These are phyloP conservation scores for Eimeria falciformis DNA, from an alignment of 169 alveolate species.

Conservation along the genomic window DNA sequence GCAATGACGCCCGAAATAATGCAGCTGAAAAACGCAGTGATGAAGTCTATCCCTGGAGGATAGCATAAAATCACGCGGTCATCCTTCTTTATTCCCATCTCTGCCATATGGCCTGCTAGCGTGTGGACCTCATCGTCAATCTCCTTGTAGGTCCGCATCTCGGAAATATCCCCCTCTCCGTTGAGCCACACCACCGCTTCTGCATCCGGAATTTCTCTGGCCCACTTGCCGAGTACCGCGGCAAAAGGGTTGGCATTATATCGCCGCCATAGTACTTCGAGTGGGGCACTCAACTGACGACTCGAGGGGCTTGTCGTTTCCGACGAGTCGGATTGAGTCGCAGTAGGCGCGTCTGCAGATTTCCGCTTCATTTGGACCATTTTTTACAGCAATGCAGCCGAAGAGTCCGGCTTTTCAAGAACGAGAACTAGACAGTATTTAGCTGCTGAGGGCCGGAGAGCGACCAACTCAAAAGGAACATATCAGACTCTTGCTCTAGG, in stretches of 20 bases:
- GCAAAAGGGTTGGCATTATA: conserved; percentile 69
- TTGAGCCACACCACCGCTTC: conserved; percentile 76
- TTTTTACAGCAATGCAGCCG: conserved; percentile 20
- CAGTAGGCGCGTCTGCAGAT: conserved; percentile 47
- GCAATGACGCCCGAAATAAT: conserved; percentile 82
- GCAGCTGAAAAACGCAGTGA: conserved; percentile 82
- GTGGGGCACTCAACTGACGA: conserved; percentile 68
- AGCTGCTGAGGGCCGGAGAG: conserved; percentile 58
- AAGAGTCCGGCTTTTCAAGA: too few species aligned
- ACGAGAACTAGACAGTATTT: not conserved
- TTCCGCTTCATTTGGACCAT: conserved; percentile 48
- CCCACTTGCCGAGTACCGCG: conserved; percentile 44
- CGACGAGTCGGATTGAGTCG: conserved; percentile 64
- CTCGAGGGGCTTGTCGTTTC: conserved; percentile 57
- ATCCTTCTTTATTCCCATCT: conserved; percentile 78
- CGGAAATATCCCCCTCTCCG: conserved; percentile 67
- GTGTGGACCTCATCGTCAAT: conserved; percentile 69
- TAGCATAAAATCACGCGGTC: conserved; percentile 83
- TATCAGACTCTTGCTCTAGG: conserved; percentile 39
- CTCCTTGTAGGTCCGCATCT: conserved; percentile 71
- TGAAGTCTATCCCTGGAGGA: conserved; percentile 85
- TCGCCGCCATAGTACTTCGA: conserved; percentile 68
- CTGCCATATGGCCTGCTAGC: conserved; percentile 74
- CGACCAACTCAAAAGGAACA: conserved; percentile 56
- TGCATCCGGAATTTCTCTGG: conserved; percentile 43